A percentile compares a stretch with the other conserved stretches of the same genome.
phyloP scores from a whole-genome alignment of 2,329 filamentous ascomycete species.

The Simplicillium aogashimaense region DNA sequence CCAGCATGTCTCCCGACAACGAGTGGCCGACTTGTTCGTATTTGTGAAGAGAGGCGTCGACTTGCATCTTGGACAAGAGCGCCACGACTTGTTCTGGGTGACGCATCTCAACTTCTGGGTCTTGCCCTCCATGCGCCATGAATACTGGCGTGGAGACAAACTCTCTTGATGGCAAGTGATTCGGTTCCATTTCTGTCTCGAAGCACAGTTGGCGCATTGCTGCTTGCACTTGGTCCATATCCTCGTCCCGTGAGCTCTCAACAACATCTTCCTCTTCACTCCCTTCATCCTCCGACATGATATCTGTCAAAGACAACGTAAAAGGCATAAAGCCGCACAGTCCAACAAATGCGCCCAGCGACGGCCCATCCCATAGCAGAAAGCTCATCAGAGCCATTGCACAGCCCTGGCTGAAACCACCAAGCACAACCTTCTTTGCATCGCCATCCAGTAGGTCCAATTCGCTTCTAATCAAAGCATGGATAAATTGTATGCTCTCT shows the following conservation, averaged over 20 bases:
- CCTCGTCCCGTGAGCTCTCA: background rate
- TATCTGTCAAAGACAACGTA: constrained; percentile 16
- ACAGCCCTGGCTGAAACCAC: constrained; percentile 45
- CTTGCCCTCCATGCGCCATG: constrained; percentile 31
- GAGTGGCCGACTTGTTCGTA: too few relatives aligned
- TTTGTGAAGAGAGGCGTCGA: constrained; percentile 7
- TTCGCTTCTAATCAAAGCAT: constrained; percentile 14
- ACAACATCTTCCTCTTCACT: background rate
- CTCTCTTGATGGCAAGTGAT: constrained; percentile 4
- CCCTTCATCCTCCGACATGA: constrained; percentile 4
- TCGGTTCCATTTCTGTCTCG: background rate
- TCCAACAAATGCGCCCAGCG: constrained; percentile 26
- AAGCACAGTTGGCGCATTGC: constrained; percentile 4
- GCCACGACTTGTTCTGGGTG: constrained; percentile 23
- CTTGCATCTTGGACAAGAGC: constrained; percentile 22
- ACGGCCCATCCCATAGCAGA: constrained; percentile 30
- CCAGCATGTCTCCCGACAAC: too few relatives aligned
- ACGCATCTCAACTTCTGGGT: constrained; percentile 27
- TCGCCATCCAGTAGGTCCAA: constrained; percentile 21
- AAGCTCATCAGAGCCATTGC: constrained; percentile 31
- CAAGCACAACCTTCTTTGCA: constrained; percentile 29
- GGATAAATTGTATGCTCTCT: constrained; percentile 24
- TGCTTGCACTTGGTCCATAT: background rate
- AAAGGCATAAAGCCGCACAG: constrained; percentile 38
- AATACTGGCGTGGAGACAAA: constrained; percentile 27